phyloP scores from a whole-genome alignment of 1,284 basidiomycete genomes.

The Exobasidium rhododendri region DNA sequence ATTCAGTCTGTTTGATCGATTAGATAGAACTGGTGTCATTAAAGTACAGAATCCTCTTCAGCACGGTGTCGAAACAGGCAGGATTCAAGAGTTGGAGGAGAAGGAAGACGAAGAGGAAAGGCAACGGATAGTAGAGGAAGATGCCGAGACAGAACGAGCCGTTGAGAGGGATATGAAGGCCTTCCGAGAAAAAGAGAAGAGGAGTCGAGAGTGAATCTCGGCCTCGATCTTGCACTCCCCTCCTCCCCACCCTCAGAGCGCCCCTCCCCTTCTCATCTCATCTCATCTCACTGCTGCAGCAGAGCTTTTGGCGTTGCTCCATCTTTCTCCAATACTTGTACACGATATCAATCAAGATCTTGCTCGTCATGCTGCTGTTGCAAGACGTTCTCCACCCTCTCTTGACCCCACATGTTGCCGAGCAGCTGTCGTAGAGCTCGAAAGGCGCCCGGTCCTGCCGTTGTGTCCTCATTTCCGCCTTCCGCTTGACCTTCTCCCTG shows the following conservation, averaged over 20 bases:
- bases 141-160: conserved; percentile 25
- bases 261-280: no score
- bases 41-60: conserved; percentile 26
- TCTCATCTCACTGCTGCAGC: no score
- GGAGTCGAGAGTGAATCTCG: not conserved
- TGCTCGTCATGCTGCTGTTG: conserved; percentile 10
- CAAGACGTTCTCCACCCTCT: not conserved
- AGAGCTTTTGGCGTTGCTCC: no score
- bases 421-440: conserved; percentile 5
- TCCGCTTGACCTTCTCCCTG: no score
- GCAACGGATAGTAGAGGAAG: conserved; percentile 21
- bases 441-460: conserved; percentile 6
- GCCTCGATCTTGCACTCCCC: not conserved
- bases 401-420: conserved; percentile 15
- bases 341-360: no score
- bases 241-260: no score
- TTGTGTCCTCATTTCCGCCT: conserved; percentile 13
- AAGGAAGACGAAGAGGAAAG: conserved; percentile 20
- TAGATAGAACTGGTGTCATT: conserved; percentile 40
- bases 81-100: conserved; percentile 30
- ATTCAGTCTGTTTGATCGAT: conserved; percentile 41
- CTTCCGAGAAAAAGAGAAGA: conserved; percentile 7
- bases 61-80: conserved; percentile 21
- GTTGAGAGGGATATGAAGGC: conserved; percentile 21
- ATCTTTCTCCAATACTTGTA: no score